Percentiles rank a stretch among this genome's conserved stretches.
These are phyloP conservation scores for Aspergillus cristatus DNA, from an alignment of 495 filamentous ascomycete species.

Conservation along the genomic window DNA sequence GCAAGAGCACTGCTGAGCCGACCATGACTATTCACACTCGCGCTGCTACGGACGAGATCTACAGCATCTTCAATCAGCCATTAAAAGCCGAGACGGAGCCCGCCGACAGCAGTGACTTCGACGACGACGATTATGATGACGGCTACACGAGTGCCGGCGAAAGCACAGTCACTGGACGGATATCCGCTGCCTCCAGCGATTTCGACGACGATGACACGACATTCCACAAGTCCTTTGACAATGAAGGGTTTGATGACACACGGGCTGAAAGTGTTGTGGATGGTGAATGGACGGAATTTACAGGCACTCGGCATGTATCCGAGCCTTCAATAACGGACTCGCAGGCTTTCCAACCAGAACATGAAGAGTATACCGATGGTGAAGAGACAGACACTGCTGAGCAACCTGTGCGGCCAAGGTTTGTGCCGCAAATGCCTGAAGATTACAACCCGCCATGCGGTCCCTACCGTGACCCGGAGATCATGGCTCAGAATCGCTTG, in stretches of 20 bases:
- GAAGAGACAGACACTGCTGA: constrained; percentile 17
- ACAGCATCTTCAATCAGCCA: constrained; percentile 92
- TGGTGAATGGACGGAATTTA: constrained; percentile 82
- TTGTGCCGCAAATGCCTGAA: constrained; percentile 67
- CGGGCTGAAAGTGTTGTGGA: constrained; percentile 48
- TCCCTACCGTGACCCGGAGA: constrained; percentile 65
- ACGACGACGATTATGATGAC: constrained; percentile 63
- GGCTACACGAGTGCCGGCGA: constrained; percentile 78
- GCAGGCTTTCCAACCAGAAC: constrained; percentile 20
- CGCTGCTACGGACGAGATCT: constrained; percentile 93
- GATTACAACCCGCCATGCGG: constrained; percentile 68
- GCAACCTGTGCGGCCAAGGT: constrained; percentile 35
- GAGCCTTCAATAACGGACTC: constrained; percentile 17
- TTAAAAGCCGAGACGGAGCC: constrained; percentile 46
- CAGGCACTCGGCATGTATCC: constrained; percentile 61
- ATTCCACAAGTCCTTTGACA: constrained; percentile 32
- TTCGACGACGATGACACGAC: constrained; percentile 50
- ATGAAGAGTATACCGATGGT: constrained; percentile 25
- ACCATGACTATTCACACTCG: constrained; percentile 97
- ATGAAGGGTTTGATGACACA: constrained; percentile 38
- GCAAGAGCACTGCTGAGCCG: constrained; percentile 68
- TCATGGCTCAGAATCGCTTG: constrained; percentile 73
- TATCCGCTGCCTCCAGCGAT: constrained; percentile 53
- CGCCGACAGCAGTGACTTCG: constrained; percentile 48
- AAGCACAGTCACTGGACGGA: constrained; percentile 66